These are phyloP conservation scores for Byssoonygena ceratinophila DNA, from an alignment of 2,329 filamentous ascomycete genomes.

Conservation along the genomic window DNA sequence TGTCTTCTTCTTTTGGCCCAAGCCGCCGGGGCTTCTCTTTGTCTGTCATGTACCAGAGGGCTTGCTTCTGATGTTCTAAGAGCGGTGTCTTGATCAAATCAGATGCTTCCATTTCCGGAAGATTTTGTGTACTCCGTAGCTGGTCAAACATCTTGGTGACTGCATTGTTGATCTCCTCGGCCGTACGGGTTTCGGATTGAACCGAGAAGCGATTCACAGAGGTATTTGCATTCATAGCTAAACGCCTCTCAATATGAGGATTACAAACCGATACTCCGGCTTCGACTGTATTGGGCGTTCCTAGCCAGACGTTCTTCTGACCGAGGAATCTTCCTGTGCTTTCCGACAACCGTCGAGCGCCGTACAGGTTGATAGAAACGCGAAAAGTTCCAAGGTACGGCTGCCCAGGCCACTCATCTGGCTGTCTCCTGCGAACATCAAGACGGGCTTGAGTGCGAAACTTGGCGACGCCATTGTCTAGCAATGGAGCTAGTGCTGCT, in stretches of 20 bases:
- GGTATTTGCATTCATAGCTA: constrained; percentile 17
- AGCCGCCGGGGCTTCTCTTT: constrained; percentile 60
- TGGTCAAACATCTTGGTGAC: constrained; percentile 82
- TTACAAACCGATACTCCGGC: constrained; percentile 63
- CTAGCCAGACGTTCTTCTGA: constrained; percentile 56
- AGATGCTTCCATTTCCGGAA: constrained; percentile 62
- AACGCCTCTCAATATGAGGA: constrained; percentile 53
- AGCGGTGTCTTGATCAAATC: constrained; percentile 54
- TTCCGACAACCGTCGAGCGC: constrained; percentile 54
- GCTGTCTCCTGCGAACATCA: constrained; percentile 51
- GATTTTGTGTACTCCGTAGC: constrained; percentile 61
- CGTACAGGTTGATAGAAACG: constrained; percentile 69
- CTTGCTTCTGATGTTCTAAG: constrained; percentile 81
- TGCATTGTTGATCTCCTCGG: constrained; percentile 77
- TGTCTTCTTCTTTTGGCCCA: constrained; percentile 48
- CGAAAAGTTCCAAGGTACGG: constrained; percentile 51
- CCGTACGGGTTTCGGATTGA: constrained; percentile 49
- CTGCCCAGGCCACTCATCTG: constrained; percentile 55
- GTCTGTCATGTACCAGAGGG: constrained; percentile 70
- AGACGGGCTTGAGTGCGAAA: constrained; percentile 66
- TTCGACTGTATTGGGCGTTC: constrained; percentile 55
- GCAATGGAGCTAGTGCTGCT: constrained; percentile 56
- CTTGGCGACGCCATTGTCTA: constrained; percentile 55
- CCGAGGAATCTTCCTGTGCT: constrained; percentile 59
- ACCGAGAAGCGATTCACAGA: constrained; percentile 21